These are phyloP conservation scores for Amaranthus palmeri DNA, from an alignment of 148 eudicot genomes.

Conservation along the genomic window DNA sequence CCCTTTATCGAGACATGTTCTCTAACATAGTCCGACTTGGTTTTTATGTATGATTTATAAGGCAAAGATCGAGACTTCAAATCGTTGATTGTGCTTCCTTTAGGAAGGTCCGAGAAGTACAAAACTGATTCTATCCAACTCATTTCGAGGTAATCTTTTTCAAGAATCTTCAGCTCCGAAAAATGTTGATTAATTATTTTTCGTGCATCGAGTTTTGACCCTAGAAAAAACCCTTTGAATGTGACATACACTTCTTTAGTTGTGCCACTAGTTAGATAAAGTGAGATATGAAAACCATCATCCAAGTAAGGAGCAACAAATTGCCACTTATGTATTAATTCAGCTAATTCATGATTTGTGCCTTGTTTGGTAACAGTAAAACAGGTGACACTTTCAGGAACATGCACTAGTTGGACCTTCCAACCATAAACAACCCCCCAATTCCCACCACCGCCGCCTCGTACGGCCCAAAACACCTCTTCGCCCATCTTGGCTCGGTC, in stretches of 20 bases:
- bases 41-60: constrained; percentile 16
- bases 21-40: constrained; percentile 36
- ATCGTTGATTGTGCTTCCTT: constrained; percentile 19
- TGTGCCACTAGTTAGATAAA: constrained; percentile 14
- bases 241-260: constrained; percentile 18
- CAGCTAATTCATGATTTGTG: constrained; percentile 21
- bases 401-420: constrained; percentile 33
- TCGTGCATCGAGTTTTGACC: constrained; percentile 17
- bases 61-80: constrained; percentile 20
- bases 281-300: constrained; percentile 29
- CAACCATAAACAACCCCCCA: constrained; percentile 36
- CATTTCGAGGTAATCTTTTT: constrained; percentile 21
- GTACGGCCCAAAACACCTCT: constrained; percentile 39
- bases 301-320: constrained; percentile 27
- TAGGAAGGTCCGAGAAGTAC: constrained; percentile 24
- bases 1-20: constrained; percentile 19
- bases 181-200: constrained; percentile 8
- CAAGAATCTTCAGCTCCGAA: constrained; percentile 11
- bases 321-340: constrained; percentile 34
- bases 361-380: constrained; percentile 28
- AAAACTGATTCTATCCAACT: constrained; percentile 37
- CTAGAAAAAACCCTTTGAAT: constrained; percentile 28
- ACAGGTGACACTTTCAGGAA: constrained; percentile 26
- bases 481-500: constrained; percentile 30
- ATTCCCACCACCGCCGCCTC: constrained; percentile 38